A percentile compares a stretch with the other conserved stretches of the same genome.
Conservation (phyloP, 2,329 filamentous ascomycete species). For the Bipolaris bicolor region DNA sequence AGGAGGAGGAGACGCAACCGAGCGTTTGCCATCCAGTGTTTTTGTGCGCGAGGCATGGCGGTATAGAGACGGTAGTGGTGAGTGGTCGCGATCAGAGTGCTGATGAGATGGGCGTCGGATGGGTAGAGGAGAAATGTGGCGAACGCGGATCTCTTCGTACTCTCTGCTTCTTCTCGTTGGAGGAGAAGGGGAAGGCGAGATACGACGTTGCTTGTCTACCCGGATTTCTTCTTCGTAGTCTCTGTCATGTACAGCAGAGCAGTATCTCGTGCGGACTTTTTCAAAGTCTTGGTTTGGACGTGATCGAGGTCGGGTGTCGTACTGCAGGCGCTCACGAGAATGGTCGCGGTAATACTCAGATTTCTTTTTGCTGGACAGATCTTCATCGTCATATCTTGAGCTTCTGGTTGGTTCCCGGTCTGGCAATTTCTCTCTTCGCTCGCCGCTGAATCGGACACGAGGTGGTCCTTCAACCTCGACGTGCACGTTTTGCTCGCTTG, state of each 20-base stretch:
- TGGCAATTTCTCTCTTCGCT: slow-evolving; percentile 10
- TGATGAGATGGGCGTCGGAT: slow-evolving; percentile 4
- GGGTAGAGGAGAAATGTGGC: slow-evolving; percentile 20
- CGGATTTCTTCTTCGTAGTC: slow-evolving; percentile 27
- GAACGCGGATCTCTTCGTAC: slow-evolving; percentile 22
- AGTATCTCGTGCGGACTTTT: slow-evolving; percentile 24
- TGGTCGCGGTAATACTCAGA: slow-evolving; percentile 22
- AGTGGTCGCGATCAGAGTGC: neutral
- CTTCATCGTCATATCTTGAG: slow-evolving; percentile 13
- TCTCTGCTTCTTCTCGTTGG: slow-evolving; percentile 11
- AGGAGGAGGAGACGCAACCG: slow-evolving; percentile 16
- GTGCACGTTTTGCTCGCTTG: slow-evolving; percentile 35
- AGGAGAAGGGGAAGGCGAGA: slow-evolving; percentile 17
- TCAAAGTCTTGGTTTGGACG: slow-evolving; percentile 23
- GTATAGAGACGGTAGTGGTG: slow-evolving; percentile 15
- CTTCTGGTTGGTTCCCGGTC: slow-evolving; percentile 3
- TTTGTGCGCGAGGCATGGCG: slow-evolving; percentile 21
- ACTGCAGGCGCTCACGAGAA: slow-evolving; percentile 19
- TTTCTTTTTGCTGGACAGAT: slow-evolving; percentile 7
- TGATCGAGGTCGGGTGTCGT: slow-evolving; percentile 19
- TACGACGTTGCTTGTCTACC: slow-evolving; percentile 24
- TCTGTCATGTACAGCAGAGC: slow-evolving; percentile 17
- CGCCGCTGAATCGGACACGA: slow-evolving; percentile 39
- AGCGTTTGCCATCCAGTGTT: slow-evolving; percentile 10
- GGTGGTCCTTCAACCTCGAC: slow-evolving; percentile 38